Base-by-base conservation (phyloP, 1,284 basidiomycete species). In the Mycena sp. region DNA sequence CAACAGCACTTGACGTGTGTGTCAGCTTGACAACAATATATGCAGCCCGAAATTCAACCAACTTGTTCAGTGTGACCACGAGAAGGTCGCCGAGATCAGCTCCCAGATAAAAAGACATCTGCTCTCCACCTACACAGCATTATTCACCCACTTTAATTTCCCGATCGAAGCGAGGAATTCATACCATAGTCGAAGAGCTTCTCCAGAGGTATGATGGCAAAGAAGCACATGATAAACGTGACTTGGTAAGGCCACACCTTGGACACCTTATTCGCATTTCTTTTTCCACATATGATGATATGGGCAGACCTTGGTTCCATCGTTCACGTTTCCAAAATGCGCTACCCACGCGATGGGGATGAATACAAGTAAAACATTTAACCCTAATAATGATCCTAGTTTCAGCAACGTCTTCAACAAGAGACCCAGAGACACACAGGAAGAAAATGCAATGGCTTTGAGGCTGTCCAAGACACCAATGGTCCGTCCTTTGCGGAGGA, bases 291-390 rank as follows among this genome's bases (percentile, higher is more conserved):
- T n/a, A n/a, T n/a, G n/a, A n/a, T n/a, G n/a, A n/a, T n/a, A n/a
- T n/a, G n/a, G n/a, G n/a, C n/a, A n/a, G n/a, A n/a, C 49, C 52
- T 69, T 62, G 35, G 68, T 37, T 46, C 66, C 50, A 29, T 63
- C 61, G 57, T 64, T 35, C 17, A 57, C 51, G 56, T 68, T 70
- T 12, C 54, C 60, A 56, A 85, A 89, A 69, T 89, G 86, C 0
- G 83, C 79, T 2, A 77, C 80, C 89, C 89, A 92, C 9, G 88
- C 85, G 32, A 90, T 65, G 0, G 89, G 89, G 10, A 90, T 80
- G 68, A 87, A 81, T 1, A 90, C 21, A n/a, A 90, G 68, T 30
- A 91, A 78, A 0, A 84, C n/a, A 67, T 90, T 91, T 19, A 89
- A 70, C 81, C 83, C 87, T 88, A 57, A 1, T 43, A 43, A 55